Evolutionary conservation across 345 rosid species (phyloP).

Genomic region (Populus simonii): DNA sequence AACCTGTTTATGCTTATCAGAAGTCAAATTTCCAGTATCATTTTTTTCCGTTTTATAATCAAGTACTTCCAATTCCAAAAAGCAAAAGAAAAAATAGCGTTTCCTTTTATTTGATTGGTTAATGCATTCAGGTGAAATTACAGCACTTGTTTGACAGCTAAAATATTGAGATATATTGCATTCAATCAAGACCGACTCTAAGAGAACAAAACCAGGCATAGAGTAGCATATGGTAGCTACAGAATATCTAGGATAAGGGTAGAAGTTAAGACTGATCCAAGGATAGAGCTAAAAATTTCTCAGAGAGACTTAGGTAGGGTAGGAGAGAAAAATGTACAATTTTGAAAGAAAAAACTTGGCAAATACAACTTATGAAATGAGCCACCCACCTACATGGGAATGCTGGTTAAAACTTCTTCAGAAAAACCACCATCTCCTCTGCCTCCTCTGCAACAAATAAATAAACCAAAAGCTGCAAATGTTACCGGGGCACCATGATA

Average conservation of each 20-base stretch:
- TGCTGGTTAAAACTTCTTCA: constrained; percentile 19
- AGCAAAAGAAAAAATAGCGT: too few relatives aligned
- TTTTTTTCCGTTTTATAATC: too few relatives aligned
- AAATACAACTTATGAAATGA: not conserved
- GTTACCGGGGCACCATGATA: not conserved
- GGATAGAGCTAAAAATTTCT: not conserved
- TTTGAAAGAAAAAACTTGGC: not conserved
- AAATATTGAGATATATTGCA: not conserved
- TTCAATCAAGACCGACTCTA: not conserved
- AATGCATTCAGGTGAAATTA: not conserved
- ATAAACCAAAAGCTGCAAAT: not conserved
- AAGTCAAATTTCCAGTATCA: too few relatives aligned
- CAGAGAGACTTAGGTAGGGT: not conserved
- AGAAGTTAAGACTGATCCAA: not conserved
- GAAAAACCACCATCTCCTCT: constrained; percentile 72
- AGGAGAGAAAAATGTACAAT: not conserved
- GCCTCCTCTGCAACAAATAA: constrained; percentile 40
- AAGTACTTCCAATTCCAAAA: too few relatives aligned
- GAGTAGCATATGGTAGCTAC: not conserved
- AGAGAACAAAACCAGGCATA: not conserved
- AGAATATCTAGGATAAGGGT: not conserved
- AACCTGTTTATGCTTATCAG: too few relatives aligned
- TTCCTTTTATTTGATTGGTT: too few relatives aligned
- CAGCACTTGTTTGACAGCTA: too few relatives aligned
- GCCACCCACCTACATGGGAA: not conserved